Base-by-base conservation (phyloP, 2,329 filamentous ascomycete species). In the Paecilomyces niveus region DNA sequence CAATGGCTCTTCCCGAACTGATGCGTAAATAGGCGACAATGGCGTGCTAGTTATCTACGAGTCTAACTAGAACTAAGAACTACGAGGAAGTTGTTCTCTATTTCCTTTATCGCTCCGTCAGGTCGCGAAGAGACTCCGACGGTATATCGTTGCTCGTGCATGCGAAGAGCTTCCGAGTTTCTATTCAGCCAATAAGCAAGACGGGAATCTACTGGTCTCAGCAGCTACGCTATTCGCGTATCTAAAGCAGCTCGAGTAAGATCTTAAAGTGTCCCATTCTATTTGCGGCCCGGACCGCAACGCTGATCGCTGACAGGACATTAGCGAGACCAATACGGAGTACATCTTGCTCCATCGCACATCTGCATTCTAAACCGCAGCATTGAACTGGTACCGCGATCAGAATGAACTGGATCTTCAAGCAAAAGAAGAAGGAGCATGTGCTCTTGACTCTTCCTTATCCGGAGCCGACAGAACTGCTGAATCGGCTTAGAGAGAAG, bases 391-490 rank as follows among this genome's bases (percentile, higher is more conserved):
- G 13, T 3, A 45, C 39, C 7, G 26, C 26, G 26, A 5, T 29
- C 26, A 45, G n/a, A 21, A 45, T 45, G 39, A 45, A 45, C n/a
- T 45, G 39, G 39, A 9, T 45, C 18, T 18, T 45, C n/a, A 45
- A 45, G 32, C 32, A 33, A 18, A 53, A 31, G 50, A 53, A 53
- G 29, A 53, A 68, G 56, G 76, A 75, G 59, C 68, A 72, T 57
- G 71, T 83, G 35, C 71, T 83, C 24, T 70, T 74, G 61, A 67
- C 77, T 21, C 63, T 80, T 1, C 76, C 76, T 1, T 75, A 74
- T 57, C 71, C 76, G 6, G 73, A 77, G 56, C 74, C 77, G n/a
- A 69, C 68, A 24, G 63, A 68, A 1, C 63, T 77, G 26, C 61
- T 78, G 31, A 68, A 68, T 53, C 65, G 66, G 54, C 73, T 80